Base-by-base conservation (phyloP, 441 rosid species). In the Erodium texanum region DNA sequence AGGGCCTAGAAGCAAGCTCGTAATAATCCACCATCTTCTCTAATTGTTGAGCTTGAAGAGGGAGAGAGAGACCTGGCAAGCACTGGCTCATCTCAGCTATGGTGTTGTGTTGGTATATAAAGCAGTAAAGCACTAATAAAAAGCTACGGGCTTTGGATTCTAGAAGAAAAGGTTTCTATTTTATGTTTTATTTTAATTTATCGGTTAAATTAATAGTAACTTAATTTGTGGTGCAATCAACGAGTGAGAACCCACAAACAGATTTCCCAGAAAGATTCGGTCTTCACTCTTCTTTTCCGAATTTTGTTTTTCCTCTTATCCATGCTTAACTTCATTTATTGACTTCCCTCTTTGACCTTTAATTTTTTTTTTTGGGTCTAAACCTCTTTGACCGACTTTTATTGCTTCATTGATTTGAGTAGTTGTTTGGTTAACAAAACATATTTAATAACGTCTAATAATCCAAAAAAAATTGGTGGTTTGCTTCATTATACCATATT, bases 1-100 rank as follows among this genome's bases (percentile, higher is more conserved):
- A 82, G n/a, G 80, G 76, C 54, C 64, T 68, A 2, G 66, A 73
- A 56, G 75, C 73, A 62, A 81, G 69, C 74, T 81, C 81, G 76
- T 74, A 75, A 71, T 73, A 78, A 65, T 77, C 84, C 84, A 78
- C 74, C 71, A 66, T 71, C 76, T 16, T 50, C 58, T 50, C 20
- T 50, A 6, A 50, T n/a, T 3, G 19, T 50, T 16, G 18, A 50
- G 18, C 19, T 50, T 16, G 58, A 50, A 11, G 52, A 43, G n/a
- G 11, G 36, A 32, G 36, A 32, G 20, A n/a, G 20, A 16, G 58
- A 50, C 50, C 11, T 43, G 50, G 16, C 50, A 43, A 43, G 50
- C 50, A 43, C 50, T 43, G 14, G 50, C 50, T 43, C 36, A 32
- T 5, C 36, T 32, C 36, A 32, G 36, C 36, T 32, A 32, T 32